phyloP scores from a whole-genome alignment of 2,329 filamentous ascomycete genomes.

The Trichophyton schoenleinii region DNA sequence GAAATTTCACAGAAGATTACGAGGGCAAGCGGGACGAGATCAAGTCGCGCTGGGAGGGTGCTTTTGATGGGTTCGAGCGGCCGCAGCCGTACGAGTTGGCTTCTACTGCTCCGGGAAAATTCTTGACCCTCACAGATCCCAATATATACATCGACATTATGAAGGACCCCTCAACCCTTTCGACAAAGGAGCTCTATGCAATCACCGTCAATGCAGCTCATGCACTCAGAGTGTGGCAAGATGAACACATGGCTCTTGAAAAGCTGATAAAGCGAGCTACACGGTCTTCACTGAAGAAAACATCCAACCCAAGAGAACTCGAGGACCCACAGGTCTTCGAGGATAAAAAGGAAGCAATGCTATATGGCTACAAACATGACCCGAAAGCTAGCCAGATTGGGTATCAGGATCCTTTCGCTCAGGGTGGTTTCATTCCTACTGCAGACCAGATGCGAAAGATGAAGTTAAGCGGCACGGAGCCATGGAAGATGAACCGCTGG shows the following conservation, averaged over 20 bases:
- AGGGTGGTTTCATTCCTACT: slow-evolving; percentile 37
- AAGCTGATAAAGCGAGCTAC: slow-evolving; percentile 37
- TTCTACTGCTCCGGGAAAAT: slow-evolving; percentile 23
- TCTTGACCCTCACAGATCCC: slow-evolving; percentile 25
- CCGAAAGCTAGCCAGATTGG: slow-evolving; percentile 34
- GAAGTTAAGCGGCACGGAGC: slow-evolving; percentile 23
- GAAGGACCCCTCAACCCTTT: slow-evolving; percentile 29
- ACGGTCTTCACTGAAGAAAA: slow-evolving; percentile 39
- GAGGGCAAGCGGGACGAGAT: slow-evolving; percentile 21
- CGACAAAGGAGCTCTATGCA: slow-evolving; percentile 42
- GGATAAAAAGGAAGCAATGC: slow-evolving; percentile 47
- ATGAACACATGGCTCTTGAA: slow-evolving; percentile 43
- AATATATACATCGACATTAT: slow-evolving; percentile 28
- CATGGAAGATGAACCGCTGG: slow-evolving; percentile 34
- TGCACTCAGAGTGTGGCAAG: slow-evolving; percentile 44
- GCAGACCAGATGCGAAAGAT: slow-evolving; percentile 31
- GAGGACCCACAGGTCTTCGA: slow-evolving; percentile 41
- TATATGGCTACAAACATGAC: slow-evolving; percentile 49
- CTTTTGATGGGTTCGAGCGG: slow-evolving; percentile 21
- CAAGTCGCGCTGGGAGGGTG: slow-evolving; percentile 22
- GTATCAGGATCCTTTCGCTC: slow-evolving; percentile 46
- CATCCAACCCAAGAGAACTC: slow-evolving; percentile 39
- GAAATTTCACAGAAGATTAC: slow-evolving; percentile 25
- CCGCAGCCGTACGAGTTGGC: slow-evolving; percentile 26
- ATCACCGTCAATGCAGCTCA: slow-evolving; percentile 43